Evolutionary conservation across 2,329 filamentous ascomycete species (phyloP).

Genomic region (Neofusicoccum ribis): DNA sequence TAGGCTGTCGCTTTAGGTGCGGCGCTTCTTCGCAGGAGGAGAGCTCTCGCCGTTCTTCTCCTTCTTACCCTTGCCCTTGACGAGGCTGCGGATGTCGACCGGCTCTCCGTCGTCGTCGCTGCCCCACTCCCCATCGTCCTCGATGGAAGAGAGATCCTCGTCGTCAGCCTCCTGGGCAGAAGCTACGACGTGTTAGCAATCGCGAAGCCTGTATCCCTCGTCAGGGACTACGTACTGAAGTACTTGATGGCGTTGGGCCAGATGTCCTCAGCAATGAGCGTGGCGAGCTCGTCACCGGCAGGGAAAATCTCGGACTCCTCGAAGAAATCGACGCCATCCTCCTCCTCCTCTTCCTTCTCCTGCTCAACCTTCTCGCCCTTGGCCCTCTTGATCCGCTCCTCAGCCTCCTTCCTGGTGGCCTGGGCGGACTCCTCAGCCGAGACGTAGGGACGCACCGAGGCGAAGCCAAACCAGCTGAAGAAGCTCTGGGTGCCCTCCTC

Average conservation of each 20-base stretch:
- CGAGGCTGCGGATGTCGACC: conserved; percentile 48
- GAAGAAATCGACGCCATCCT: conserved; percentile 64
- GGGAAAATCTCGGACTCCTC: conserved; percentile 81
- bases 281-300: conserved; percentile 79
- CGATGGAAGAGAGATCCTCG: conserved; percentile 64
- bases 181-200: conserved; percentile 20
- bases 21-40: conserved; percentile 42
- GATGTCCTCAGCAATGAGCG: conserved; percentile 80
- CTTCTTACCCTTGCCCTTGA: conserved; percentile 49
- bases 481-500: conserved; percentile 72
- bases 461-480: conserved; percentile 86
- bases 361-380: conserved; percentile 41
- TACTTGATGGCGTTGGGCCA: conserved; percentile 88
- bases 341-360: conserved; percentile 53
- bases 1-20: neutral
- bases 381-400: conserved; percentile 53
- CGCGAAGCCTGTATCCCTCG: neutral
- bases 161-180: conserved; percentile 70
- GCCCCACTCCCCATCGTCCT: conserved; percentile 61
- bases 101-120: conserved; percentile 55
- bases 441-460: conserved; percentile 63
- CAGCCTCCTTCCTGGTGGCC: conserved; percentile 61
- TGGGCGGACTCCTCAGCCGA: conserved; percentile 69
- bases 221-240: conserved; percentile 67
- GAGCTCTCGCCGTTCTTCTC: conserved; percentile 35